Evolutionary conservation across 1,284 basidiomycete species (phyloP).

Genomic region (Austroboletus novae-zelandiae): DNA sequence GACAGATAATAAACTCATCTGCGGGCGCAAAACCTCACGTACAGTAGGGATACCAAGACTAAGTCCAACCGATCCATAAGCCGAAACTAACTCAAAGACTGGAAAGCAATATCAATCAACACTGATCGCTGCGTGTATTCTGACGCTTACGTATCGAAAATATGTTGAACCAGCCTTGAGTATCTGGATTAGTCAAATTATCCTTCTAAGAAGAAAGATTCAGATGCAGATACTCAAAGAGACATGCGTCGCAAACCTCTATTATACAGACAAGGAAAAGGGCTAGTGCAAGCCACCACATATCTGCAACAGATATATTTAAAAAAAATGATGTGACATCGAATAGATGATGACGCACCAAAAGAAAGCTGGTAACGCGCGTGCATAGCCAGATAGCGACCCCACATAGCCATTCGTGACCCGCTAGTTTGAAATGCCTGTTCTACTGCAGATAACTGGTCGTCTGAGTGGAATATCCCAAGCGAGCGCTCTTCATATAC

Average conservation of each 20-base stretch:
- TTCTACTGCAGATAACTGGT: slow-evolving; percentile 49
- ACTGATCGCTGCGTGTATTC: not conserved
- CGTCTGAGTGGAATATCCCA: slow-evolving; percentile 64
- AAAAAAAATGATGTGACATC: not conserved
- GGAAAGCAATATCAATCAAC: not conserved
- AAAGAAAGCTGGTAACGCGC: slow-evolving; percentile 87
- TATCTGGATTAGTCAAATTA: slow-evolving; percentile 52
- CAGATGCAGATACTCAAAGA: not conserved
- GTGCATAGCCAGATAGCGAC: slow-evolving; percentile 75
- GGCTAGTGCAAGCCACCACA: slow-evolving; percentile 86
- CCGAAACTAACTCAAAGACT: slow-evolving; percentile 89
- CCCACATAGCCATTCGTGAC: slow-evolving; percentile 64
- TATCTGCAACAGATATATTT: slow-evolving; percentile 49
- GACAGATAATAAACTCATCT: not conserved
- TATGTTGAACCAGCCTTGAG: slow-evolving; percentile 72
- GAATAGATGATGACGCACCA: slow-evolving; percentile 42
- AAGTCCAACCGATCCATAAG: slow-evolving; percentile 89
- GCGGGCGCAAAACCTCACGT: slow-evolving; percentile 2
- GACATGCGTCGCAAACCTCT: slow-evolving; percentile 53
- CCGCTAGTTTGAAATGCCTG: slow-evolving; percentile 44
- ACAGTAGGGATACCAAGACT: slow-evolving; percentile 71
- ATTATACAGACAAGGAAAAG: slow-evolving; percentile 85
- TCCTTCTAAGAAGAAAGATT: slow-evolving; percentile 44
- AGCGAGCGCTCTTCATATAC: slow-evolving; percentile 93
- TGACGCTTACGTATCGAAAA: slow-evolving; percentile 63